Evolutionary conservation across 1,284 basidiomycete genomes (phyloP).

Genomic region (Boletus smithii): DNA sequence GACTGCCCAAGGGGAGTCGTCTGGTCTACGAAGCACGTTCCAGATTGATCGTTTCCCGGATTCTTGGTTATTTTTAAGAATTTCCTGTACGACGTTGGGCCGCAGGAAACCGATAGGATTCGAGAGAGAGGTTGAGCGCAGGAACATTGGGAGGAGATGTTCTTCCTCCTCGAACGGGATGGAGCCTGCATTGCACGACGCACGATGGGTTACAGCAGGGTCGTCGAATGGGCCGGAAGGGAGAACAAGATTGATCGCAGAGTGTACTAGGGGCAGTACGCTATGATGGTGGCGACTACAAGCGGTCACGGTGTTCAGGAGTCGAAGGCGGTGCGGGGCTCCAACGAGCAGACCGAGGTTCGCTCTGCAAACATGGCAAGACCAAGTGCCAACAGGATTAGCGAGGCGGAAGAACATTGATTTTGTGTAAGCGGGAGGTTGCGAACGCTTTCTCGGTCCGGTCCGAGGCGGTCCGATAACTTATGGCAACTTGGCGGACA

Average conservation of each 20-base stretch:
- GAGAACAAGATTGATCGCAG: conserved; percentile 26
- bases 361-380: neutral
- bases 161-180: conserved; percentile 16
- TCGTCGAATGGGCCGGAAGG: conserved; percentile 25
- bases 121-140: conserved; percentile 12
- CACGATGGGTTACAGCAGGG: conserved; percentile 12
- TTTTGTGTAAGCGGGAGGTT: neutral
- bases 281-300: conserved; percentile 2
- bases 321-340: neutral
- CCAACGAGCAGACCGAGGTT: neutral
- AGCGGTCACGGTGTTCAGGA: neutral
- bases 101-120: conserved; percentile 24
- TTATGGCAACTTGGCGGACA: too few species aligned
- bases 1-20: conserved; percentile 21
- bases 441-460: neutral
- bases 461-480: neutral
- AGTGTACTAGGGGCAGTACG: conserved; percentile 22
- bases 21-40: conserved; percentile 17
- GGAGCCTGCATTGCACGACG: conserved; percentile 19
- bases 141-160: conserved; percentile 23
- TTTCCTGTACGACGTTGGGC: conserved; percentile 12
- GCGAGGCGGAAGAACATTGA: conserved; percentile 1
- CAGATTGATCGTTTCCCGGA: conserved; percentile 13
- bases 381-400: neutral
- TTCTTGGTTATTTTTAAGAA: conserved; percentile 15